Evolutionary conservation across 192 early-diverging fungal species (phyloP), one percentile per base, ranked within the genome.

Genomic region (Coemansia sp.): DNA sequence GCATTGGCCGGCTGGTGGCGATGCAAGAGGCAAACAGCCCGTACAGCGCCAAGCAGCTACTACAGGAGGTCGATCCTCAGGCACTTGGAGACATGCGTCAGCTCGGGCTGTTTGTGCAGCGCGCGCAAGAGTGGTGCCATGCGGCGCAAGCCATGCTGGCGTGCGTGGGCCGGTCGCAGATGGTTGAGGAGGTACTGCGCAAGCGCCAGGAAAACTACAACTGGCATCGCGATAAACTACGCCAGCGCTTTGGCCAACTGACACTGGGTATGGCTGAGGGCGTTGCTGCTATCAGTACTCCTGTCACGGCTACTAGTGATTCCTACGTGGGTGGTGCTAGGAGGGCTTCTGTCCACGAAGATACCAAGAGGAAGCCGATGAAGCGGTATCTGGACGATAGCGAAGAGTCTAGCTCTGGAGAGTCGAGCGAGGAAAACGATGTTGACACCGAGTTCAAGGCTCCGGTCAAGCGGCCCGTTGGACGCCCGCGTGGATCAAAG

Each of bases 21-120:
- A 13, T 57, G 10, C 68, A 61, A 12, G 43, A 31, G 23, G 62
- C 60, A 16, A 38, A 13, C 18, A 50, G 41, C 41, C 42, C 56
- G 0, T 45, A 25, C 23, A 34, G 45, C 61, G 57, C 23, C 61
- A 48, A 48, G 31, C 21, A 37, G 9, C n/a, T 28, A 53, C 56
- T 21, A 47, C 56, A 68, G 6, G 23, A 52, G 26, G 64, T 62
- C 16, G 76, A 73, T 56, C 23, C 73, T 41, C 71, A 68, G 35
- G 73, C 73, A 28, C 37, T 82, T 23, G 75, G 71, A 0, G 79
- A 76, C 33, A 69, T 77, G n/a, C 74, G 74, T 10, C 79, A 82
- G 62, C 75, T 82, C 11, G 57, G 68, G 16, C 79, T 68, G 37
- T 82, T 82, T 64, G 73, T 82, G 59, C 70, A 77, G 60, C 47